phyloP scores from a whole-genome alignment of 441 rosid species.

The Gossypium gossypioides region DNA sequence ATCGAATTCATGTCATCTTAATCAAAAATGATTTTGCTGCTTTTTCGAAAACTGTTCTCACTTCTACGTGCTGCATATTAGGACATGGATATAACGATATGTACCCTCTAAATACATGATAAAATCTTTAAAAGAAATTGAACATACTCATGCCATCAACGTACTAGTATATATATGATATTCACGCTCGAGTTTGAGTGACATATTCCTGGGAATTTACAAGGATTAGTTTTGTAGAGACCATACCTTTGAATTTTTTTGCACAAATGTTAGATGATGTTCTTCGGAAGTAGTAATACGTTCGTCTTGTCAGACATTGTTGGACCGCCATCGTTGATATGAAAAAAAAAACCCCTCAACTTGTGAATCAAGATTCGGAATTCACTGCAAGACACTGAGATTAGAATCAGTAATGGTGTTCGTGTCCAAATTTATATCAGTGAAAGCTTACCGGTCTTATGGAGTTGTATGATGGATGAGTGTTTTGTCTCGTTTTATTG shows the following conservation, averaged over 20 bases:
- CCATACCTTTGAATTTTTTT: too few species aligned
- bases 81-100: background rate
- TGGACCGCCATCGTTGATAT: background rate
- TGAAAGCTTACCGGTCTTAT: constrained; percentile 10
- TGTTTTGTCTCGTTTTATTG: constrained; percentile 1
- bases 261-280: too few species aligned
- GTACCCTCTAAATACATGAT: background rate
- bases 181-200: background rate
- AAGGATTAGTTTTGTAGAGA: background rate
- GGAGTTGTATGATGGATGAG: background rate
- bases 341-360: constrained; percentile 9
- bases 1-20: background rate
- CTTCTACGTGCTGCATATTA: background rate
- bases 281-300: background rate
- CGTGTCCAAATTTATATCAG: background rate
- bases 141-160: background rate
- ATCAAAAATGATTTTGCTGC: background rate
- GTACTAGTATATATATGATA: background rate
- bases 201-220: background rate
- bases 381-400: background rate
- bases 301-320: constrained; percentile 18
- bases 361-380: background rate
- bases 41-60: constrained; percentile 12
- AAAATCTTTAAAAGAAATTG: background rate
- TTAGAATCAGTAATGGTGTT: background rate